phyloP scores from a whole-genome alignment of 139 green algal species.

The Zygnema circumcarinatum region DNA sequence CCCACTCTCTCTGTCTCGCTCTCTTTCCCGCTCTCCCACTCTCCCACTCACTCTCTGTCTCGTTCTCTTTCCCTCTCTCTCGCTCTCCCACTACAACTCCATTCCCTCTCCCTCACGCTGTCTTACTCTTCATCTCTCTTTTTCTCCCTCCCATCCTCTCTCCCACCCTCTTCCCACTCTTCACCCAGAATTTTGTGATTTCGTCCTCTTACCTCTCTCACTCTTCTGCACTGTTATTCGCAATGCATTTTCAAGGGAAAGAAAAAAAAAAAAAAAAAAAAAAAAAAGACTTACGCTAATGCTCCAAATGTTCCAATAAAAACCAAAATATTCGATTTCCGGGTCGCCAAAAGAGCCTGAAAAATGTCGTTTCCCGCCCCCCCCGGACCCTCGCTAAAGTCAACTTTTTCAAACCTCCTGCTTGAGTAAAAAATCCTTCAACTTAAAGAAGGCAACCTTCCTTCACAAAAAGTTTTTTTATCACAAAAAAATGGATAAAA shows the following conservation, averaged over 20 bases:
- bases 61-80: constrained; percentile 17
- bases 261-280: background rate
- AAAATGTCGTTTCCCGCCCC: background rate
- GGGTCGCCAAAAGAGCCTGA: constrained; percentile 45
- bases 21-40: too few species aligned
- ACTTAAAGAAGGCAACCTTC: too few species aligned
- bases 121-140: constrained; percentile 1
- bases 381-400: background rate
- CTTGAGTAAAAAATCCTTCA: too few species aligned
- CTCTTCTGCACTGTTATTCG: background rate
- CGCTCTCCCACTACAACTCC: too few species aligned
- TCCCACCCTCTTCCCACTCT: background rate
- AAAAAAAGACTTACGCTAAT: constrained; percentile 67
- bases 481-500: too few species aligned
- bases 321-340: constrained; percentile 66
- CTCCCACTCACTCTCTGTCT: too few species aligned
- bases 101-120: background rate
- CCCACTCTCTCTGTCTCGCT: too few species aligned
- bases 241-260: background rate
- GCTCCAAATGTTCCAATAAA: constrained; percentile 95
- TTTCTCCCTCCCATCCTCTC: background rate
- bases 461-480: too few species aligned
- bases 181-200: background rate
- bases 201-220: background rate
- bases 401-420: too few species aligned